Evolutionary conservation across 1,284 basidiomycete genomes (phyloP), one percentile per base, ranked within the genome.

Genomic region (Flammula alnicola): DNA sequence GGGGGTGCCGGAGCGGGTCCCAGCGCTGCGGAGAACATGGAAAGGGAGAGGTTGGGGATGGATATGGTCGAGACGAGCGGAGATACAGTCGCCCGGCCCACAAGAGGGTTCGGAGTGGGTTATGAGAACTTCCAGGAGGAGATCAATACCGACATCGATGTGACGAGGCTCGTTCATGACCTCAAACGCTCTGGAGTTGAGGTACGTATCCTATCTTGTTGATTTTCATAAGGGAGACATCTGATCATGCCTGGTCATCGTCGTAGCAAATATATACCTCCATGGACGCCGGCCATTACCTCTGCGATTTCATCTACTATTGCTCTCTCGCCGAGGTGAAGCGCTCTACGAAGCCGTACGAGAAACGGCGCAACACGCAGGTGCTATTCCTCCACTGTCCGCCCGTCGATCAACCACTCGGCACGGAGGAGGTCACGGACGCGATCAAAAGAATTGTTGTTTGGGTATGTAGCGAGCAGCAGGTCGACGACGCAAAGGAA

Each of bases 271-370:
- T 86, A n/a, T 81, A 83, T 60, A 77, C 81, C 17, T 89, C 87
- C 1, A 79, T 84, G 74, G 87, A 90, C 60, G 84, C 87, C 16
- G 88, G 88, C 0, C 86, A 85, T 61, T 88, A 84, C 65, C 70
- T 89, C n/a, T 85, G 82, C 63, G 88, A 90, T 68, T 90, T 86
- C 66, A 78, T 85, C 52, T 88, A 86, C 64, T 90, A 86, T 61
- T 86, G 86, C 60, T 89, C 87, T 6, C 75, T 90, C n/a, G 86
- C 85, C 5, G 86, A 88, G 63, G 76, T 81, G 16, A 80, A 76
- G 59, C 78, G 83, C 4, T 71, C 70, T 23, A 70, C 74, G 17
- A 73, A 75, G 45, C 78, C 80, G 33, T 80, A 77, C 49, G 80
- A 84, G 58, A 79, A 79, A 59, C 71, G 74, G 14, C 73, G 73